Evolutionary conservation across 768 basidiomycete genomes (phyloP).

Genomic region (Tulasnella sp.): DNA sequence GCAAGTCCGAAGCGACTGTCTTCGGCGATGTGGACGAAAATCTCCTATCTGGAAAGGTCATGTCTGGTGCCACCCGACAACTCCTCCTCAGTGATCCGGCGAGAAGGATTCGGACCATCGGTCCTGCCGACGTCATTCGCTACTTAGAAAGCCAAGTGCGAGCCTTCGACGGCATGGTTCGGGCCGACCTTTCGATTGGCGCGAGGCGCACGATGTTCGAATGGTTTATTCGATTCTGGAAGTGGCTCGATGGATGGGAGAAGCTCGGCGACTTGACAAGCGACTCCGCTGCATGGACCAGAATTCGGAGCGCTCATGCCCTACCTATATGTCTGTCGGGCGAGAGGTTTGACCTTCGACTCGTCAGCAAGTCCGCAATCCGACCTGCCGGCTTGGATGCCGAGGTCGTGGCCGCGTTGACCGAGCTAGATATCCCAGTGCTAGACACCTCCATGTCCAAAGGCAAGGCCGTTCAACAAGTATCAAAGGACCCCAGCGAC

Average conservation of each 20-base stretch:
- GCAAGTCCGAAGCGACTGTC: background rate
- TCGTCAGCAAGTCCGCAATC: background rate
- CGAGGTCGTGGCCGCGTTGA: background rate
- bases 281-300: background rate
- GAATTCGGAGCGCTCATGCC: background rate
- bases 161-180: background rate
- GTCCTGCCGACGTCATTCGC: background rate
- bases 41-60: background rate
- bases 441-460: too few relatives aligned
- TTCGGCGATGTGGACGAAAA: background rate
- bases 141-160: background rate
- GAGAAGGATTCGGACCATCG: background rate
- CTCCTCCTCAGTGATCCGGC: background rate
- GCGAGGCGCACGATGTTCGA: constrained; percentile 23
- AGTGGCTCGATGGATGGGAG: constrained; percentile 34
- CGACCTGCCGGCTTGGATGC: too few relatives aligned
- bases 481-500: too few relatives aligned
- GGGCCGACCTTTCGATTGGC: background rate
- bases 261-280: background rate
- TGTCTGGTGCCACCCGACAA: background rate
- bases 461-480: background rate
- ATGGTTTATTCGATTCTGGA: constrained; percentile 41
- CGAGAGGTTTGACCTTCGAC: background rate
- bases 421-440: background rate
- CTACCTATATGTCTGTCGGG: background rate